Base-by-base conservation (phyloP, 176 grass and related monocot genomes). In the Chrysopogon serrulatus region DNA sequence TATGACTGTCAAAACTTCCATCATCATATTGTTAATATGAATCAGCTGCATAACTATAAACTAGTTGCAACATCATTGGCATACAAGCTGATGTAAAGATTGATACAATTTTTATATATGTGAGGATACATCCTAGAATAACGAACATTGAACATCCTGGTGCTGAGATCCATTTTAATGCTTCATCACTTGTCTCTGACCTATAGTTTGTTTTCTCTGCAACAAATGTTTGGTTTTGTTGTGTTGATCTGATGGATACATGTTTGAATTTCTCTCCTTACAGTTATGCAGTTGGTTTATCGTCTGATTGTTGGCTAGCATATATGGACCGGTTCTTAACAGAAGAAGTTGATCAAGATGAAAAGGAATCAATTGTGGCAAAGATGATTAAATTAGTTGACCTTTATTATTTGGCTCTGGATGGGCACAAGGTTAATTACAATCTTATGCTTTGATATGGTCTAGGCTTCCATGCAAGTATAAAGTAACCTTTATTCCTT, bases 351-450 rank as follows among this genome's bases (percentile, higher is more conserved):
- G 67, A 47, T 76, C 66, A 86, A 68, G 49, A 6, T 2, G 88
- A 90, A 68, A 84, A 61, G 36, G 7, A 87, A 66, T 11, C 6
- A 19, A 24, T 95, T 43, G 49, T 30, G 11, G 10, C 15, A 39
- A 90, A 90, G 45, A 95, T 95, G n/a, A 54, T 90, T 48, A 35
- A 70, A 59, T 86, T 95, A 21, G 69, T 91, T 40, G 77, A 95
- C 80, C 73, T 92, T 79, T 95, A 95, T 86, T 95, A 95, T 73
- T 71, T 71, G 65, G 90, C 93, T 54, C 24, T 95, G 69, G 90
- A 95, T 30, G 88, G 93, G 56, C 10, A 67, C 9, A 86, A 95
- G 85, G 93, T 92, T 63, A 68, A 16, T 86, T 87, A 26, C 30
- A 35, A 31, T 68, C 53, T 16, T 71, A 21, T 27, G 21, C 18